phyloP scores from a whole-genome alignment of 73 alveolate species.

The Paramecium caudatum region DNA sequence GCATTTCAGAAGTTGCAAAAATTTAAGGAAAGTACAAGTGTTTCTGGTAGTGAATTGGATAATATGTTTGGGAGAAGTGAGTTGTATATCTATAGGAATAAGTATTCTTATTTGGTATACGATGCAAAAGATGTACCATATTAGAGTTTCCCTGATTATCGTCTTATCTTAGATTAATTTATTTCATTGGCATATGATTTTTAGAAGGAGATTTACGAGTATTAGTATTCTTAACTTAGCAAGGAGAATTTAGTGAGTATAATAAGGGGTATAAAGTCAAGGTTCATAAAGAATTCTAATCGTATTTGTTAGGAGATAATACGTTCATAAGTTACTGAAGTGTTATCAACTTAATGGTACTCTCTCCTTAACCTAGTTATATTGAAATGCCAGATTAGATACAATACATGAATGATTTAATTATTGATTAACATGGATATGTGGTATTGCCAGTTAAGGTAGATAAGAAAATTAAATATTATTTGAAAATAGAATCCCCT shows the following conservation, averaged over 20 bases:
- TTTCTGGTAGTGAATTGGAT: not conserved
- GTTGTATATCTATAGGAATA: constrained; percentile 47
- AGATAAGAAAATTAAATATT: not conserved
- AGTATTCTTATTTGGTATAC: constrained; percentile 48
- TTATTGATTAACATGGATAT: constrained; percentile 51
- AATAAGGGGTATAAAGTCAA: constrained; percentile 43
- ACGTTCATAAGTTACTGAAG: constrained; percentile 15
- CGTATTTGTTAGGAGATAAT: constrained; percentile 47
- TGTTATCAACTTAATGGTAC: constrained; percentile 43
- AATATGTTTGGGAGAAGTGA: constrained; percentile 26
- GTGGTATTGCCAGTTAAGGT: constrained; percentile 36
- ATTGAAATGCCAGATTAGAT: constrained; percentile 63
- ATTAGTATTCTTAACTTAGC: constrained; percentile 4
- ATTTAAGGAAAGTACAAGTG: constrained; percentile 21
- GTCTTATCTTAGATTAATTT: constrained; percentile 44
- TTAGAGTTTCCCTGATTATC: constrained; percentile 35
- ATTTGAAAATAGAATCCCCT: constrained; percentile 42
- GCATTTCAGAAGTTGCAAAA: not conserved
- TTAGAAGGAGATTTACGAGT: constrained; percentile 53
- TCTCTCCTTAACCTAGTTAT: not conserved
- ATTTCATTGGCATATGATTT: constrained; percentile 49
- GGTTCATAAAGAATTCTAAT: constrained; percentile 40
- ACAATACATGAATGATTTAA: constrained; percentile 40
- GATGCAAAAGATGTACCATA: constrained; percentile 37
- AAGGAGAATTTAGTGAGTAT: not conserved